phyloP scores from a whole-genome alignment of 2,329 filamentous ascomycete species.

The Colletotrichum abscissum region DNA sequence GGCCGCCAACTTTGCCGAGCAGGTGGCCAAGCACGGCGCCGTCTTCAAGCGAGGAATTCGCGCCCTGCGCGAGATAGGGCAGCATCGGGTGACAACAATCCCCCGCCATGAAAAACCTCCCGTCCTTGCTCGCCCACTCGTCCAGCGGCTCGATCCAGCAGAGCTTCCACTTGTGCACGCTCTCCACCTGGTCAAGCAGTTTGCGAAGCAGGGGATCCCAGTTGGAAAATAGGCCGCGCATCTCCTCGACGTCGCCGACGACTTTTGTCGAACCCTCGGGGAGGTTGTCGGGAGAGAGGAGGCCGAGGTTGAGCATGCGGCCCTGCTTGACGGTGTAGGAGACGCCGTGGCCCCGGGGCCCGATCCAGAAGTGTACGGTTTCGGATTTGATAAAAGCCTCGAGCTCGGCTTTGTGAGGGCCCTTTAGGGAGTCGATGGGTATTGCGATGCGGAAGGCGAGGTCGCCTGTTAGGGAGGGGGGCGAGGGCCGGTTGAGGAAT shows the following conservation, averaged over 20 bases:
- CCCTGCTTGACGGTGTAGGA: constrained; percentile 57
- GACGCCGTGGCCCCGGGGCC: constrained; percentile 61
- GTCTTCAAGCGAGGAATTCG: constrained; percentile 37
- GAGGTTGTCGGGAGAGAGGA: constrained; percentile 33
- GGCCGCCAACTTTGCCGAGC: constrained; percentile 27
- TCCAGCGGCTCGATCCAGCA: constrained; percentile 53
- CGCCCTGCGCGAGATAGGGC: constrained; percentile 60
- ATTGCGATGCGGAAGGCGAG: constrained; percentile 66
- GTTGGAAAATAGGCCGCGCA: constrained; percentile 45
- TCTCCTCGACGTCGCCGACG: constrained; percentile 46
- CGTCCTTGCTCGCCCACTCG: constrained; percentile 52
- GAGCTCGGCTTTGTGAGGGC: constrained; percentile 52
- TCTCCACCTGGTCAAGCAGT: constrained; percentile 46
- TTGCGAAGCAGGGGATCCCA: constrained; percentile 51
- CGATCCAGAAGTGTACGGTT: constrained; percentile 65
- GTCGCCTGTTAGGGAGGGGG: constrained; percentile 64
- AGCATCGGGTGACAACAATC: constrained; percentile 60
- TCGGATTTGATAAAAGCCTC: constrained; percentile 55
- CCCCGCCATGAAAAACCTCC: constrained; percentile 54
- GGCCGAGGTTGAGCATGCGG: constrained; percentile 55
- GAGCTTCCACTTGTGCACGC: constrained; percentile 60
- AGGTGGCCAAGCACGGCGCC: constrained; percentile 36
- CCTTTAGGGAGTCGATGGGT: constrained; percentile 57
- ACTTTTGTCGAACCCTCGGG: constrained; percentile 36
- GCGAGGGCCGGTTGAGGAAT: constrained; percentile 55